A percentile compares a stretch with the other conserved stretches of the same genome.
Conservation (phyloP, 2,329 filamentous ascomycete genomes). For the Penicillium freii region DNA sequence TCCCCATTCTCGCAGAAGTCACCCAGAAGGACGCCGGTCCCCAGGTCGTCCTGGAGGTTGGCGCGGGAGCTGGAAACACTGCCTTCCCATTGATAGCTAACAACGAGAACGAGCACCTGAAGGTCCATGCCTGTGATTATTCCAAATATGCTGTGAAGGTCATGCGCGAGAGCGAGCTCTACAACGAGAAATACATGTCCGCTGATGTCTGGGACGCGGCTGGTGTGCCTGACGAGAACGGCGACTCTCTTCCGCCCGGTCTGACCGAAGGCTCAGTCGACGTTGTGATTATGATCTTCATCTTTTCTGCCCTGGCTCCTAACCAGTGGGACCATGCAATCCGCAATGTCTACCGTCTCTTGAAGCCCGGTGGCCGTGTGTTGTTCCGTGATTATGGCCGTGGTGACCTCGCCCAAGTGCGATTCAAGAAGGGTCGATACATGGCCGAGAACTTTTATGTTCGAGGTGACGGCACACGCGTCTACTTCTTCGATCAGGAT, state of each 20-base stretch:
- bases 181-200: slow-evolving; percentile 68
- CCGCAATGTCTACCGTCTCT: slow-evolving; percentile 72
- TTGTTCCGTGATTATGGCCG: slow-evolving; percentile 96
- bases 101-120: slow-evolving; percentile 79
- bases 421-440: slow-evolving; percentile 93
- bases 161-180: slow-evolving; percentile 77
- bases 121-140: slow-evolving; percentile 92
- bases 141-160: slow-evolving; percentile 92
- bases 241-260: slow-evolving; percentile 65
- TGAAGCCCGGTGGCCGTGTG: slow-evolving; percentile 91
- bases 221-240: slow-evolving; percentile 52
- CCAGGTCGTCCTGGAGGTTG: slow-evolving; percentile 78
- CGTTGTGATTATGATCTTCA: slow-evolving; percentile 91
- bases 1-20: slow-evolving; percentile 78
- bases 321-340: slow-evolving; percentile 80
- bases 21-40: slow-evolving; percentile 68
- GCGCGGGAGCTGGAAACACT: slow-evolving; percentile 93
- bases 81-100: slow-evolving; percentile 84
- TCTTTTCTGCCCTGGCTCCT: slow-evolving; percentile 89
- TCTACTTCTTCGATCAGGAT: slow-evolving; percentile 93
- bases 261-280: slow-evolving; percentile 79
- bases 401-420: slow-evolving; percentile 91
- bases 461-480: slow-evolving; percentile 87
- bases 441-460: slow-evolving; percentile 98
- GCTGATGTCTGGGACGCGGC: slow-evolving; percentile 96